phyloP scores from a whole-genome alignment of 2,329 filamentous ascomycete genomes.

The Fusarium hainanense region DNA sequence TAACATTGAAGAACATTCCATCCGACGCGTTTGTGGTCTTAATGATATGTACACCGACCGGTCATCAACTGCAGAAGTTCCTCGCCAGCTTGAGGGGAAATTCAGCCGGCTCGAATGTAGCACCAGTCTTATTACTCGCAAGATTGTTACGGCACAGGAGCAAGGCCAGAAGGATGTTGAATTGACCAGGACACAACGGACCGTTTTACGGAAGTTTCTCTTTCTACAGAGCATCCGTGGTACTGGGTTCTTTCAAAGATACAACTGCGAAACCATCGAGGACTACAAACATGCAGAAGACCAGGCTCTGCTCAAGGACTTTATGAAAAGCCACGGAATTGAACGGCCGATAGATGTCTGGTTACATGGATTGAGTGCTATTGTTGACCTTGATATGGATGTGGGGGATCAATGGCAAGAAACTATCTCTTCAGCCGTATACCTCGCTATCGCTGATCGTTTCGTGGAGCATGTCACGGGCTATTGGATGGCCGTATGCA shows the following conservation, averaged over 20 bases:
- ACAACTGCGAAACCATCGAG: neutral
- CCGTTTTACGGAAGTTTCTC: neutral
- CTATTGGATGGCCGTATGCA: neutral
- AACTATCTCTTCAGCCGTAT: neutral
- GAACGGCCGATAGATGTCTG: neutral
- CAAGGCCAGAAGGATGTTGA: neutral
- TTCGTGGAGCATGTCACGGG: neutral
- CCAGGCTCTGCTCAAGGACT: neutral
- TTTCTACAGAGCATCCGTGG: neutral
- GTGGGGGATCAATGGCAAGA: neutral
- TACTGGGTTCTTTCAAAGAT: neutral
- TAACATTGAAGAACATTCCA: neutral
- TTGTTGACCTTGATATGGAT: neutral
- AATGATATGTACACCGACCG: neutral
- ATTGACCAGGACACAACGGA: neutral
- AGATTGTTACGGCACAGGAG: neutral
- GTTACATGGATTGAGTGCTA: neutral
- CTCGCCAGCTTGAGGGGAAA: fast-evolving
- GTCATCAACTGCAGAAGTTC: fast-evolving
- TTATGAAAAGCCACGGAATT: neutral
- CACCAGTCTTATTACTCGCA: neutral
- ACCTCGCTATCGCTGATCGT: neutral
- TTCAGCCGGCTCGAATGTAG: neutral
- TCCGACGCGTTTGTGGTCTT: neutral
- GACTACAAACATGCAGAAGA: neutral